Conservation (phyloP, 2,329 filamentous ascomycete genomes). For the Phaeophleospora eucalypticola region DNA sequence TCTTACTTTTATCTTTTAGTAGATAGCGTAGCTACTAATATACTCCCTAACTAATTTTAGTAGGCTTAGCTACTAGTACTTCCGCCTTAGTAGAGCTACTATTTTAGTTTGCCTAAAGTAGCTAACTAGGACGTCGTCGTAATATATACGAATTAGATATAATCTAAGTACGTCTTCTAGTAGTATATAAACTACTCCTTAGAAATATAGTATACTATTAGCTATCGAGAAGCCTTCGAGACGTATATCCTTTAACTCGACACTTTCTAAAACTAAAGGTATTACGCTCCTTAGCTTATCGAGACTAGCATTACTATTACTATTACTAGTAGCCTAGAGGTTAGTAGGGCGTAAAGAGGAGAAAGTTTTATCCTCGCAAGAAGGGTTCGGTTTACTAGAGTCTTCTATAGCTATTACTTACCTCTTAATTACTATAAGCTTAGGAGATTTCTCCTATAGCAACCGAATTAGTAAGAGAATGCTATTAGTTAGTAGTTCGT, state of each 20-base stretch:
- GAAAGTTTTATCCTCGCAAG: too few relatives aligned
- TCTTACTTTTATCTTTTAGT: conserved; percentile 1
- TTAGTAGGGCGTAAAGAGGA: too few relatives aligned
- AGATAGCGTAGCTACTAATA: not conserved
- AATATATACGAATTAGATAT: conserved; percentile 6
- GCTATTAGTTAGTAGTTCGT: not conserved
- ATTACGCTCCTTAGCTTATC: too few relatives aligned
- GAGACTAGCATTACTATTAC: too few relatives aligned
- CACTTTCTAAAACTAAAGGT: too few relatives aligned
- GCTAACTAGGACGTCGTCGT: conserved; percentile 1
- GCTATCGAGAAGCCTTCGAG: not conserved
- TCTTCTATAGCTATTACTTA: too few relatives aligned
- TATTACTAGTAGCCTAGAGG: too few relatives aligned
- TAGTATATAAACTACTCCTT: too few relatives aligned
- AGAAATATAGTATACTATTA: conserved; percentile 1
- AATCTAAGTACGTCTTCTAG: too few relatives aligned
- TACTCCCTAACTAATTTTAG: conserved; percentile 1
- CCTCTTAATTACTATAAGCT: not conserved
- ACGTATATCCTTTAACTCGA: not conserved
- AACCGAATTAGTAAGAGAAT: not conserved
- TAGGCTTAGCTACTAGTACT: conserved; percentile 1
- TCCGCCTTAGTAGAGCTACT: not conserved
- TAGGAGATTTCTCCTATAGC: not conserved
- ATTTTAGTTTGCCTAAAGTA: conserved; percentile 4
- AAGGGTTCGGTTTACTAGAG: too few relatives aligned